phyloP scores from a whole-genome alignment of 257 asterid genomes.

The Petunia secreta region DNA sequence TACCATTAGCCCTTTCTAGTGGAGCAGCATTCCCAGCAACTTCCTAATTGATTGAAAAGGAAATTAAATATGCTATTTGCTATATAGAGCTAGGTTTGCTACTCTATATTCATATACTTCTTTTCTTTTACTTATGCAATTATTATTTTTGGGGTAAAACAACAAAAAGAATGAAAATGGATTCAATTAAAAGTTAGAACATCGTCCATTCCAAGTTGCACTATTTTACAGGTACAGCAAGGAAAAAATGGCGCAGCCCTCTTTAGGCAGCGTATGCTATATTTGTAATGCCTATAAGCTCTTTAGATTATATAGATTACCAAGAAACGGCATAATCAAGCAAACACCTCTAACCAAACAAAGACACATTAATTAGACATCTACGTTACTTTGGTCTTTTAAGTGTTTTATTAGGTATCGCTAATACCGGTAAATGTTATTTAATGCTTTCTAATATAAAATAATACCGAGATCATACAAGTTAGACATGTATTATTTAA shows the following conservation, averaged over 20 bases:
- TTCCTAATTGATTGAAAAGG: background rate
- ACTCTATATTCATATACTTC: background rate
- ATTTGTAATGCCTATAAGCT: background rate
- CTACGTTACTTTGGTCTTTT: background rate
- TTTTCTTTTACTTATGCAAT: background rate
- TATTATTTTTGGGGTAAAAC: background rate
- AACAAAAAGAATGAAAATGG: background rate
- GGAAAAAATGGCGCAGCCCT: background rate
- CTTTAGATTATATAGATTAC: background rate
- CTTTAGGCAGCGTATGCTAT: background rate
- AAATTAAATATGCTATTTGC: background rate
- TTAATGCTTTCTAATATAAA: background rate
- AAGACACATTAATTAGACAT: background rate
- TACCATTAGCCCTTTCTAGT: background rate
- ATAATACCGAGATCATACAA: background rate
- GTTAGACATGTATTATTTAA: background rate
- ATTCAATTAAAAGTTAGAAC: background rate
- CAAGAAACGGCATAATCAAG: background rate
- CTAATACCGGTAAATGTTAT: background rate
- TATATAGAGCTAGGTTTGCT: background rate
- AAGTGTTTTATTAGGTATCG: background rate
- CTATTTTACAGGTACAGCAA: background rate
- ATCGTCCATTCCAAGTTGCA: background rate
- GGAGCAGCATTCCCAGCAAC: too few species aligned
- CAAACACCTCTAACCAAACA: background rate